phyloP scores from a whole-genome alignment of 1,284 basidiomycete species.

The Termitomyces sp. region DNA sequence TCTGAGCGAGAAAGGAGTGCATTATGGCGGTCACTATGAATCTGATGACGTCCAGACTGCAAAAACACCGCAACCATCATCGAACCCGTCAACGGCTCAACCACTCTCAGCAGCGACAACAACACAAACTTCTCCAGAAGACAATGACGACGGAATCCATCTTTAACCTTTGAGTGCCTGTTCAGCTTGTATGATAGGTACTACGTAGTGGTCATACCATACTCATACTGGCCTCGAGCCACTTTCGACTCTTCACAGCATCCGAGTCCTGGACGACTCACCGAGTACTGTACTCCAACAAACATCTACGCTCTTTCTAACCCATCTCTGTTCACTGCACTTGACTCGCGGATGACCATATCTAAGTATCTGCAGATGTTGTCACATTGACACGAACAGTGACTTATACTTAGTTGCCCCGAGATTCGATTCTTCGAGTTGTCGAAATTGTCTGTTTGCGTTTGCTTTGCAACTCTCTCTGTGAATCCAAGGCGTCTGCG shows the following conservation, averaged over 20 bases:
- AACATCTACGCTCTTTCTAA: background rate
- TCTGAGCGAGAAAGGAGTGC: constrained; percentile 57
- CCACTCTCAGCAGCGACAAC: background rate
- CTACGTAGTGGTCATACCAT: background rate
- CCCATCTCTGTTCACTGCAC: background rate
- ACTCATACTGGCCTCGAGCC: background rate
- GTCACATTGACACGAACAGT: background rate
- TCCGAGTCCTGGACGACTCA: background rate
- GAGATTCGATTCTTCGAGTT: too few relatives aligned
- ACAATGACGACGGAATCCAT: constrained; percentile 22
- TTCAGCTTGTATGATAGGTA: background rate
- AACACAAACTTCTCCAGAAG: background rate
- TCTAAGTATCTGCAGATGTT: background rate
- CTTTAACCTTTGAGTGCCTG: constrained; percentile 14
- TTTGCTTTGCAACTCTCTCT: background rate
- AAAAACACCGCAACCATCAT: constrained; percentile 1
- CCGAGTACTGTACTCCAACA: background rate
- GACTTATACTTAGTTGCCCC: too few relatives aligned
- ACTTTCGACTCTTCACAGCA: background rate
- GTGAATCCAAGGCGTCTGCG: background rate
- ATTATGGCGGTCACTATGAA: constrained; percentile 43
- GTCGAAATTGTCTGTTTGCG: background rate
- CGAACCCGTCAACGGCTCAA: background rate
- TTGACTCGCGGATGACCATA: background rate
- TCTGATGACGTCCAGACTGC: constrained; percentile 1